Percentiles rank a stretch among this genome's conserved stretches.
These are phyloP conservation scores for Tylopilus microsporus DNA, from an alignment of 1,284 basidiomycete species.

Conservation along the genomic window DNA sequence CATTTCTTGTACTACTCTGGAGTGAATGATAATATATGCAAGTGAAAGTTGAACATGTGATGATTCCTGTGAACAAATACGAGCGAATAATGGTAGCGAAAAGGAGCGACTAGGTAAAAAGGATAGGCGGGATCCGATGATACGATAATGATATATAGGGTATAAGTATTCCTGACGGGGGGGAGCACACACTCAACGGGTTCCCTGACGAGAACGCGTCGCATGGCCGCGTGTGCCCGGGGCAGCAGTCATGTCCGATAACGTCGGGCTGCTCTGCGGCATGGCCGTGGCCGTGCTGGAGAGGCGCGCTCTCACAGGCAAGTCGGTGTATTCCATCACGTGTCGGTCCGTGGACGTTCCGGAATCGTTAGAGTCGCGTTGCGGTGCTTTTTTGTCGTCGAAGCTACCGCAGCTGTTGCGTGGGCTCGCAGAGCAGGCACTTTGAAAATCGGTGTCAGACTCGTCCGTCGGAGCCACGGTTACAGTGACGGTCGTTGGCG, in stretches of 20 bases:
- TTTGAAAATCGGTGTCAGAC: constrained; percentile 80
- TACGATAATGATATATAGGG: constrained; percentile 21
- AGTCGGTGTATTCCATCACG: constrained; percentile 31
- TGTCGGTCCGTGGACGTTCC: constrained; percentile 33
- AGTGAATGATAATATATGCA: constrained; percentile 26
- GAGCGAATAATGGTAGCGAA: constrained; percentile 16
- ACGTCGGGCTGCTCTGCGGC: constrained; percentile 31
- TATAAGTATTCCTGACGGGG: constrained; percentile 18
- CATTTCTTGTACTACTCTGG: constrained; percentile 16
- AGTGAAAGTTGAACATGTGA: constrained; percentile 21
- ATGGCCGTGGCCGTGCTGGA: constrained; percentile 45
- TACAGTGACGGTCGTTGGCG: constrained; percentile 24
- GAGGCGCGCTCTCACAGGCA: constrained; percentile 39
- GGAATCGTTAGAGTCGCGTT: constrained; percentile 32
- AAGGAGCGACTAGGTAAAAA: constrained; percentile 20
- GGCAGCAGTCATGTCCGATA: constrained; percentile 37
- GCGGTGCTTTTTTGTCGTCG: constrained; percentile 26
- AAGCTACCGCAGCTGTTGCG: constrained; percentile 54
- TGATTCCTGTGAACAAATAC: constrained; percentile 24
- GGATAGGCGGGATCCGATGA: constrained; percentile 15
- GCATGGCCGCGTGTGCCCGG: constrained; percentile 26
- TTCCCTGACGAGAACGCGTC: constrained; percentile 21
- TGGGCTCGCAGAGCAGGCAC: constrained; percentile 72
- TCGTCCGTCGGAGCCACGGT: constrained; percentile 59
- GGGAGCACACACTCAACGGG: constrained; percentile 16